Base-by-base conservation (phyloP, 495 filamentous ascomycete species). In the Penicillium arizonense region DNA sequence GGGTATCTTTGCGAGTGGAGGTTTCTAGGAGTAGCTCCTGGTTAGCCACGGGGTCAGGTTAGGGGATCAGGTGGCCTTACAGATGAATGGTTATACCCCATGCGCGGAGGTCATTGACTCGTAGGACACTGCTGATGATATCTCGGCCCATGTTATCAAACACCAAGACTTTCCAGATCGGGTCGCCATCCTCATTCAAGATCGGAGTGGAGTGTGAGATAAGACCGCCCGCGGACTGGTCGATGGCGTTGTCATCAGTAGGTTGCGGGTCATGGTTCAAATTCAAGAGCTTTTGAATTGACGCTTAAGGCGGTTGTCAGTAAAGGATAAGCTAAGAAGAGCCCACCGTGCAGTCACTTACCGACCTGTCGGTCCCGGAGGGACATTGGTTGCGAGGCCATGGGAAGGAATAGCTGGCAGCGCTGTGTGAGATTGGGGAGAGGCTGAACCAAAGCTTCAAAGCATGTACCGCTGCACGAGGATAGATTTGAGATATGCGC, bases 31-130 rank as follows among this genome's bases (percentile, higher is more conserved):
- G 23, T 33, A 14, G 38, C 33, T 44, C 24, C n/a, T 55, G 42
- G 52, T 61, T 51, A 61, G 57, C 39, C 18, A 40, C 44, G 24
- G 43, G 33, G 53, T 40, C 24, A 36, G 24, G 11, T 33, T 8
- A 26, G 35, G 21, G 34, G 16, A 43, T 21, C 32, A 37, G 38
- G 18, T 34, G 16, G 28, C 66, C 76, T 18, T 72, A 92, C 87
- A 97, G 85, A 72, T 99, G 94, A 75, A 97, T 96, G 12, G 95
- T 99, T 42, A 99, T 88, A 10, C 95, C 95, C 85, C 90, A 92
- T 39, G 87, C 83, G 51, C 94, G 78, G 52, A 98, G 79, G 70
- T 97, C 93, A 56, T 90, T 96, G 32, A 98, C 95, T 53, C 92
- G 78, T 32, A 98, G 75, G 6, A 98, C 92, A 62, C 91, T 96